These are phyloP conservation scores for Arthrobotrys megalospora DNA, from an alignment of 2,329 filamentous ascomycete genomes.

Conservation along the genomic window DNA sequence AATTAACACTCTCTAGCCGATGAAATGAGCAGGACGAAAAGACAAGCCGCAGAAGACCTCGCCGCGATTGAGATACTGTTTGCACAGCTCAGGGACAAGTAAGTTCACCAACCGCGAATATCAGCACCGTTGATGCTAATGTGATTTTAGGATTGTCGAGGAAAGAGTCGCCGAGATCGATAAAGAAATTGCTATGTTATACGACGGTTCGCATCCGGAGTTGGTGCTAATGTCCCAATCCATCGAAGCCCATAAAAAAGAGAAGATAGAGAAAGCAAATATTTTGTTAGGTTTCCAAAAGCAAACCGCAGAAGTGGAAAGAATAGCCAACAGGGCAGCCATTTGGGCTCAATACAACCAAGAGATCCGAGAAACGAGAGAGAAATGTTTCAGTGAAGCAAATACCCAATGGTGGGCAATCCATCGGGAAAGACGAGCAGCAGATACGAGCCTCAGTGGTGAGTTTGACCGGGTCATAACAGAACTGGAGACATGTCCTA, in stretches of 20 bases:
- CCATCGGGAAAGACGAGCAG: conserved; percentile 82
- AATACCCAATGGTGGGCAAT: conserved; percentile 94
- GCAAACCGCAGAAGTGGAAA: conserved; percentile 80
- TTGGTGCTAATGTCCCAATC: conserved; percentile 91
- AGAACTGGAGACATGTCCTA: conserved; percentile 16
- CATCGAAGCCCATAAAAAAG: conserved; percentile 84
- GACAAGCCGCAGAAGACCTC: conserved; percentile 83
- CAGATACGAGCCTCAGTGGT: conserved; percentile 64
- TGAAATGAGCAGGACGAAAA: conserved; percentile 80
- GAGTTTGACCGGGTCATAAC: conserved; percentile 10
- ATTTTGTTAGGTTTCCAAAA: conserved; percentile 81
- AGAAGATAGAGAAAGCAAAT: conserved; percentile 83
- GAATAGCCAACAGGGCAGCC: conserved; percentile 85
- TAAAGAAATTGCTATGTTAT: conserved; percentile 75
- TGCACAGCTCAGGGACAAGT: conserved; percentile 80
- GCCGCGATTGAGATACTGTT: conserved; percentile 89
- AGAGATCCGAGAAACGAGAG: conserved; percentile 83
- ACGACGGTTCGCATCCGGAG: conserved; percentile 83
- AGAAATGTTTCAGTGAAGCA: conserved; percentile 82
- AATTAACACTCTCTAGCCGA: conserved; percentile 67
- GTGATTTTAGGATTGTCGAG: conserved; percentile 79
- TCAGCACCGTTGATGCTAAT: conserved; percentile 62
- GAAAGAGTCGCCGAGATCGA: conserved; percentile 88
- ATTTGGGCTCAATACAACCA: conserved; percentile 93
- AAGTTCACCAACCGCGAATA: conserved; percentile 62